These are phyloP conservation scores for Prunus kanzakura DNA, from an alignment of 306 rosid species.

Conservation along the genomic window DNA sequence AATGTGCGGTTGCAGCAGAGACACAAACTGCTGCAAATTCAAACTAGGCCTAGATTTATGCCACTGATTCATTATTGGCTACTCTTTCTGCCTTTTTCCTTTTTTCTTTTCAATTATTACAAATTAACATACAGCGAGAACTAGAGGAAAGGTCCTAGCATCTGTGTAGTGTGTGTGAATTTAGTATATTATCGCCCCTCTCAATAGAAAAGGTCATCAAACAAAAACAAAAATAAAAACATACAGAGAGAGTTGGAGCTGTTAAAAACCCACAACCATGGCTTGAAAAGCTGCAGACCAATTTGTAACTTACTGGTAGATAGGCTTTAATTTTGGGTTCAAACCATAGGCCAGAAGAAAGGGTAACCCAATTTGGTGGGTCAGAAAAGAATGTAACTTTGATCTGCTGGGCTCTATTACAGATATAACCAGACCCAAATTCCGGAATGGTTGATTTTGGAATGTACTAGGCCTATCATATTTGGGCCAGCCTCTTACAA, in stretches of 20 bases:
- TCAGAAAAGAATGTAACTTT: no score
- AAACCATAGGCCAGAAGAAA: no score
- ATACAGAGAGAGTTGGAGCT: no score
- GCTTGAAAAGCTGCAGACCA: no score
- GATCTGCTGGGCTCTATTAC: no score
- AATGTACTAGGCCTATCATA: background rate
- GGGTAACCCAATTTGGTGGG: no score
- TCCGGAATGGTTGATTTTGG: background rate
- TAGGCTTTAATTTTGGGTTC: no score
- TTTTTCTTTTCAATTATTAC: background rate
- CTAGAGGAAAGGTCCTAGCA: no score
- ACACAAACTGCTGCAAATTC: background rate
- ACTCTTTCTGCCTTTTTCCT: background rate
- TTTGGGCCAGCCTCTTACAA: background rate
- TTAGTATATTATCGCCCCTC: fast-evolving
- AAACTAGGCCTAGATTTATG: background rate
- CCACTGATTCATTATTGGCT: background rate
- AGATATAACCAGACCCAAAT: background rate
- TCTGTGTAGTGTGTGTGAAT: no score
- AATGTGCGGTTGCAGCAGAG: background rate
- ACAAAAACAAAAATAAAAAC: no score
- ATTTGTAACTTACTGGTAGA: no score
- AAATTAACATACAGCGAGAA: background rate
- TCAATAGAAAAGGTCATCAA: fast-evolving
- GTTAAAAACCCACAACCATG: no score